Evolutionary conservation across 768 basidiomycete genomes (phyloP), one percentile per base, ranked within the genome.

Genomic region (Tulasnella sp.): DNA sequence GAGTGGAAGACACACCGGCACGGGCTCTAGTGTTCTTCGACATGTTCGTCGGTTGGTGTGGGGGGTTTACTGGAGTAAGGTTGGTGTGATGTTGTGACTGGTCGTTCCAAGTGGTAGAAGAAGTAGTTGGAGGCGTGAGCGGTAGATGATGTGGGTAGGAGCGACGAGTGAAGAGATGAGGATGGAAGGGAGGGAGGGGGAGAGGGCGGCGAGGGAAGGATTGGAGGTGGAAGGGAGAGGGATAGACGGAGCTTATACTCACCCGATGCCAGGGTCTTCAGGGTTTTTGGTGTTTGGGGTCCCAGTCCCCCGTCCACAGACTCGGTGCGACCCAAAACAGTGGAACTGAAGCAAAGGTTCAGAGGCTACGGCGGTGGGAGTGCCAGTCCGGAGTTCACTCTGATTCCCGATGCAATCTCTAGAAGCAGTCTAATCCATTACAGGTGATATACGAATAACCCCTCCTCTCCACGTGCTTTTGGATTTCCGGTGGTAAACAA

Each of bases 21-120:
- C 64, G 64, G 28, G 64, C 64, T 69, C 64, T 69, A 31, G 64
- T 69, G 64, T 69, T 69, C 64, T 69, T 69, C 16, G 64, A 69
- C 64, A 69, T 69, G 64, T 69, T 28, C 16, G 64, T 28, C 34
- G 28, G 64, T 37, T 28, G 64, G 64, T 69, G 16, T 69, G 28
- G 64, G n/a, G 34, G 28, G 24, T 28, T 9, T 37, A 20, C 18
- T 69, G 31, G 58, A 8, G 8, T 60, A n/a, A n/a, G 24, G 64
- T 34, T 14, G 64, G 16, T 54, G 54, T 9, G 54, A 24, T 54
- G 54, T 24, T 46, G 46, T 18, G 46, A 46, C 14, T 46, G 18
- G 8, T 46, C 46, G n/a, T 54, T 54, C 54, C 24, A n/a, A n/a
- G 24, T 6, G 24, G 54, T 22, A 54, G 46, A n/a, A 54, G 54